Evolutionary conservation across 2,329 filamentous ascomycete species (phyloP).

Genomic region (Trichophyton schoenleinii): DNA sequence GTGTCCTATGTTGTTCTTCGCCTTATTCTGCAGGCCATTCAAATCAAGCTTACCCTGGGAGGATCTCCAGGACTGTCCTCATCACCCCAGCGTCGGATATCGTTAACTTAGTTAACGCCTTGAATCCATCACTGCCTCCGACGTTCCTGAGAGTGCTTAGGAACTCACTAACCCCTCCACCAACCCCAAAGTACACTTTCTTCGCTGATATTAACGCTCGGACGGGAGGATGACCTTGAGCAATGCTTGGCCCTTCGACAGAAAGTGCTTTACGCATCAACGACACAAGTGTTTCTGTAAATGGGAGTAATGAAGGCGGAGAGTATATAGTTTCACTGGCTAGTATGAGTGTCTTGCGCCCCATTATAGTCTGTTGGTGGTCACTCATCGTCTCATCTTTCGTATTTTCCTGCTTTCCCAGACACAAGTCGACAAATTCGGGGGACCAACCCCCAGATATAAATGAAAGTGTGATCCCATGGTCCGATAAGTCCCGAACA

Average conservation of each 20-base stretch:
- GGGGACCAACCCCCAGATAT: conserved; percentile 50
- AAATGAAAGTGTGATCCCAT: conserved; percentile 40
- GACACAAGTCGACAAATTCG: conserved; percentile 31
- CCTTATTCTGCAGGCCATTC: not conserved
- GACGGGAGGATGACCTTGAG: conserved; percentile 13
- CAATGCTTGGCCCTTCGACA: conserved; percentile 2
- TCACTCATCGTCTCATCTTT: conserved; percentile 12
- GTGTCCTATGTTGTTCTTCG: not conserved
- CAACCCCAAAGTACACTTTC: conserved; percentile 54
- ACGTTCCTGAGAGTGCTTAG: conserved; percentile 22
- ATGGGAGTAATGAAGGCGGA: conserved; percentile 40
- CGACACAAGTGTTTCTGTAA: conserved; percentile 42
- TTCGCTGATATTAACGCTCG: conserved; percentile 51
- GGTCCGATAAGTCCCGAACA: conserved; percentile 27
- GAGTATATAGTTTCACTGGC: conserved; percentile 56
- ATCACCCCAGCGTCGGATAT: conserved; percentile 34
- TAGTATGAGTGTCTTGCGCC: conserved; percentile 37
- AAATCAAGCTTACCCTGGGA: not conserved
- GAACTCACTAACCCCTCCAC: conserved; percentile 52
- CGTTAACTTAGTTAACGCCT: conserved; percentile 24
- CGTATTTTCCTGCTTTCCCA: conserved; percentile 19
- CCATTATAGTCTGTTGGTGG: conserved; percentile 13
- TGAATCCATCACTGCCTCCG: conserved; percentile 8
- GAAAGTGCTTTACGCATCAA: conserved; percentile 32
- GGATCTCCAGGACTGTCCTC: conserved; percentile 31